Conservation (phyloP, 2,329 filamentous ascomycete species). For the Emmonsiellopsis sp. region DNA sequence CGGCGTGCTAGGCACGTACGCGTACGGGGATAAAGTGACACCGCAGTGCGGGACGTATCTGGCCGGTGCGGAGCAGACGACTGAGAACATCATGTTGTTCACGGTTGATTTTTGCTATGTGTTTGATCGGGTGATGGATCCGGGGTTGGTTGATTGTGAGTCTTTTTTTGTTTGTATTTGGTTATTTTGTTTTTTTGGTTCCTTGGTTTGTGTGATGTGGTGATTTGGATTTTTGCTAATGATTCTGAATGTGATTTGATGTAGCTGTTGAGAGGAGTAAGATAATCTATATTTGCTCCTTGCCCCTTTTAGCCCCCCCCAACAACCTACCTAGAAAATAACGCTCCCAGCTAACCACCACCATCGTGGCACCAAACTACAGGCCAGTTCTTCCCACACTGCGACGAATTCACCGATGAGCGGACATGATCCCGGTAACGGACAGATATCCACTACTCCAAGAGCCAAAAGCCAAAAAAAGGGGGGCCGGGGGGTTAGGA, state of each 20-base stretch:
- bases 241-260: too few species aligned
- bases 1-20: neutral
- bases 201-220: neutral
- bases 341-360: neutral
- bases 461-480: too few species aligned
- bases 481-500: too few species aligned
- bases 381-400: neutral
- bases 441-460: too few species aligned
- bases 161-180: neutral
- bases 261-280: neutral
- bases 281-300: neutral
- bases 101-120: neutral
- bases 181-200: neutral
- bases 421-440: neutral
- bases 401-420: neutral
- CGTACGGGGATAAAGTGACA: neutral
- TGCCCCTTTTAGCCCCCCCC: neutral
- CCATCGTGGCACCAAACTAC: neutral
- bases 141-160: neutral
- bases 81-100: neutral
- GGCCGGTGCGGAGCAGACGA: neutral
- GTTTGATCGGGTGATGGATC: neutral
- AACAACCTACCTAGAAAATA: neutral
- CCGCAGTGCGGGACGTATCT: neutral
- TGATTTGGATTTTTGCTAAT: neutral